Conservation (phyloP, 805 yeast genomes). For the Dipodascus albidus region DNA sequence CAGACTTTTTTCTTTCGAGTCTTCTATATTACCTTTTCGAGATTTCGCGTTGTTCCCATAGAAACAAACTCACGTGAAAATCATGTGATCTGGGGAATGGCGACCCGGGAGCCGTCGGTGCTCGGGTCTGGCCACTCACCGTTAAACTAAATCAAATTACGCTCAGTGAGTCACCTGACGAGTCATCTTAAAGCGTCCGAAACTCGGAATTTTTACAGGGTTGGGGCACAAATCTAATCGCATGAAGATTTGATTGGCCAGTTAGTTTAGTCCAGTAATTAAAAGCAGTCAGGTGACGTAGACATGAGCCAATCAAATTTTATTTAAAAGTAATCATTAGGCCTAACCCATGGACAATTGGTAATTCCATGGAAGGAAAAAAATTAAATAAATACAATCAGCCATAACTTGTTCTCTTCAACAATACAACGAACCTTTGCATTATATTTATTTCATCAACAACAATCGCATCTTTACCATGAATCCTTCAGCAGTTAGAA, state of each 20-base stretch:
- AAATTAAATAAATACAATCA: not conserved
- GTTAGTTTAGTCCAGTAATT: not conserved
- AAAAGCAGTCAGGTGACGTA: not conserved
- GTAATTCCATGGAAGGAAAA: not conserved
- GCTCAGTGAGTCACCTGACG: not conserved
- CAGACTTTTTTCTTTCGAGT: no score
- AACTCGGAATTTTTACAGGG: not conserved
- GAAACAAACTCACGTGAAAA: no score
- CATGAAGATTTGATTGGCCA: not conserved
- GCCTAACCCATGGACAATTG: not conserved
- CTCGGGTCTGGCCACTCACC: no score
- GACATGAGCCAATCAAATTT: not conserved
- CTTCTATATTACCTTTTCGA: no score
- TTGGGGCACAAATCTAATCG: not conserved
- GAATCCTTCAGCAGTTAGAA: conserved; percentile 1
- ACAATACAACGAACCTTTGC: not conserved
- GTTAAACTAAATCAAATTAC: no score
- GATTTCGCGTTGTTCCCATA: no score
- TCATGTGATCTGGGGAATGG: no score
- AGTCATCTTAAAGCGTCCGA: not conserved
- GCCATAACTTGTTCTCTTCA: not conserved
- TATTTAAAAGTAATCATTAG: not conserved
- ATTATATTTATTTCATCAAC: not conserved
- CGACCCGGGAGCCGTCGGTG: no score
- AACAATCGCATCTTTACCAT: not conserved